Evolutionary conservation across 305 asterid species (phyloP).

Genomic region (Salvia sclarea): DNA sequence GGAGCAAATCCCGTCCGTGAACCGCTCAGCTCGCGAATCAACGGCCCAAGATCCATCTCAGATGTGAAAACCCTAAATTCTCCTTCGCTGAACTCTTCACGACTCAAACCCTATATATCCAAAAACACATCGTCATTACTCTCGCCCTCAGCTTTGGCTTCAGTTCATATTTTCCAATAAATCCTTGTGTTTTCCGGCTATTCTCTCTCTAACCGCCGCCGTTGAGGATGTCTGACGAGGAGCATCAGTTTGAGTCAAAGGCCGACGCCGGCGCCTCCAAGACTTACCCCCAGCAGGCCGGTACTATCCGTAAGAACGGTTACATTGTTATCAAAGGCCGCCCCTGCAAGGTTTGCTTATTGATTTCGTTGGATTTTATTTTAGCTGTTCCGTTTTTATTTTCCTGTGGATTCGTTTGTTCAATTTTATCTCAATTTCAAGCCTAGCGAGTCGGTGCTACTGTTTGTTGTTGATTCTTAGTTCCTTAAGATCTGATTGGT

Average conservation of each 20-base stretch:
- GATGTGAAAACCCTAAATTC: slow-evolving; percentile 29
- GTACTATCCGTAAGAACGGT: slow-evolving; percentile 77
- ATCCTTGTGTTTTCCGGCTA: neutral
- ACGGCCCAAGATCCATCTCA: slow-evolving; percentile 20
- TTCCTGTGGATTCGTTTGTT: neutral
- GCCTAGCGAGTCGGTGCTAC: neutral
- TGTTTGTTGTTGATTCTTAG: neutral
- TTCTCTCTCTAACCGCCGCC: slow-evolving; percentile 28
- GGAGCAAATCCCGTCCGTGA: slow-evolving; percentile 35
- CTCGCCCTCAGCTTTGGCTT: neutral
- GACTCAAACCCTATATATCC: slow-evolving; percentile 30
- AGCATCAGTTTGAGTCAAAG: slow-evolving; percentile 79
- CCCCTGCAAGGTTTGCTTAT: slow-evolving; percentile 65
- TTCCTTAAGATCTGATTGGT: slow-evolving; percentile 7
- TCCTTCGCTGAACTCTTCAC: neutral
- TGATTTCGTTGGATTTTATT: neutral
- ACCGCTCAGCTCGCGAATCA: slow-evolving; percentile 10
- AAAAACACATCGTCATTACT: neutral
- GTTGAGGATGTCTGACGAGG: slow-evolving; percentile 81
- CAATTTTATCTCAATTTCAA: neutral
- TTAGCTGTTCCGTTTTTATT: neutral
- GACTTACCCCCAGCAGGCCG: slow-evolving; percentile 85
- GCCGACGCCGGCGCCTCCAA: slow-evolving; percentile 93
- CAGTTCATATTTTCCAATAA: neutral
- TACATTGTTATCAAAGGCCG: slow-evolving; percentile 67